These are phyloP conservation scores for Lactifluus echinatus DNA, from an alignment of 768 basidiomycete genomes.

Conservation along the genomic window DNA sequence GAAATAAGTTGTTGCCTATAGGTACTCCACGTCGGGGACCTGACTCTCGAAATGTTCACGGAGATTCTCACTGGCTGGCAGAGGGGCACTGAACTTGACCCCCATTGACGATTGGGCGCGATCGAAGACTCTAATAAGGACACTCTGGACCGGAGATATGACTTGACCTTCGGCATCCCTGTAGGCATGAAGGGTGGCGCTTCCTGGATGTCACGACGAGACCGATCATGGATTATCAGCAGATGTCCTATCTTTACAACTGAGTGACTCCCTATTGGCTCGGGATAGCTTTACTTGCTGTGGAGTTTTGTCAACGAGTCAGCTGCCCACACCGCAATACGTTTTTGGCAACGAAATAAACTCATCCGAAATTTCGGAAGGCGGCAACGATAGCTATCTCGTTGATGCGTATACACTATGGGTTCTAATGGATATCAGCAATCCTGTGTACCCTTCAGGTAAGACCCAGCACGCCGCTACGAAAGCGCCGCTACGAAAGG, in stretches of 20 bases:
- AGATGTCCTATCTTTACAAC: not conserved
- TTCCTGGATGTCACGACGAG: not conserved
- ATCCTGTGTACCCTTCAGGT: not conserved
- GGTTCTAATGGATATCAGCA: not conserved
- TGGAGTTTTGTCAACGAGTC: not conserved
- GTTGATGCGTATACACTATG: not conserved
- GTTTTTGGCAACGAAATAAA: not conserved
- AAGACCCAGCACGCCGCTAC: not conserved
- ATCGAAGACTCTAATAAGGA: not conserved
- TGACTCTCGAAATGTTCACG: constrained; percentile 8
- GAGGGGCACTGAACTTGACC: not conserved
- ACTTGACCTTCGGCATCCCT: not conserved
- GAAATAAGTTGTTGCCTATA: not conserved
- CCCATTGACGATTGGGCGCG: not conserved
- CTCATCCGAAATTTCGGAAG: not conserved
- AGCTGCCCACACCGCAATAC: not conserved
- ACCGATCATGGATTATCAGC: not conserved
- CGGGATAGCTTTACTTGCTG: not conserved
- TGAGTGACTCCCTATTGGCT: not conserved
- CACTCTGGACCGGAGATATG: not conserved
- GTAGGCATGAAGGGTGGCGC: not conserved
- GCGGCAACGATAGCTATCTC: not conserved
- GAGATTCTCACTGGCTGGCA: not conserved
- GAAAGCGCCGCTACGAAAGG: no score
- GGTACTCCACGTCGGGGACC: constrained; percentile 5